Evolutionary conservation across 2,329 filamentous ascomycete genomes (phyloP).

Genomic region (Elsinoe necatrix): DNA sequence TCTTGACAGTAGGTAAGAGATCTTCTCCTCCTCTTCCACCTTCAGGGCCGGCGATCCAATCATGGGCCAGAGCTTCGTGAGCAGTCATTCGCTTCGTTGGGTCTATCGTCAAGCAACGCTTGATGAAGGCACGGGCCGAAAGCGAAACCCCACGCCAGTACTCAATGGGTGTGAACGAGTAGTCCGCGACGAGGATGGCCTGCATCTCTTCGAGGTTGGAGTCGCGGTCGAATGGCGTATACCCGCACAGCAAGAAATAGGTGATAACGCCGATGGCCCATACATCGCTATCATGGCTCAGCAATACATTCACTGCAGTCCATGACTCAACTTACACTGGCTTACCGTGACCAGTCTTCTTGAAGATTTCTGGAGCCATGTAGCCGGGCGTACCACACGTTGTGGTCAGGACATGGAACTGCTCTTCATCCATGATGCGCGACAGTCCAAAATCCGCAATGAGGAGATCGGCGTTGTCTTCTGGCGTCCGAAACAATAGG

Average conservation of each 20-base stretch:
- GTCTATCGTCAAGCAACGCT: slow-evolving; percentile 83
- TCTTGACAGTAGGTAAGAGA: slow-evolving; percentile 57
- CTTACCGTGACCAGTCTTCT: slow-evolving; percentile 96
- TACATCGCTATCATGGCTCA: slow-evolving; percentile 55
- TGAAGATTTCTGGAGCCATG: slow-evolving; percentile 99
- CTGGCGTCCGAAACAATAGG: slow-evolving; percentile 88
- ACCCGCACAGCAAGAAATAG: slow-evolving; percentile 95
- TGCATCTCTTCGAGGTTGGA: slow-evolving; percentile 99
- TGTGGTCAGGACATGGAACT: slow-evolving; percentile 94
- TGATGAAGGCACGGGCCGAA: slow-evolving; percentile 81
- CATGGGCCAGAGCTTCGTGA: slow-evolving; percentile 61
- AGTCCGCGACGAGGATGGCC: slow-evolving; percentile 92
- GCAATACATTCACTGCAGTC: background rate
- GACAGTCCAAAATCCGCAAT: slow-evolving; percentile 96
- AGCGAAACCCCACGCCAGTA: slow-evolving; percentile 94
- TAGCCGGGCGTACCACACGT: slow-evolving; percentile 97
- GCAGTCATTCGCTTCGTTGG: slow-evolving; percentile 81
- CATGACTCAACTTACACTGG: slow-evolving; percentile 55
- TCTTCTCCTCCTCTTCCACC: slow-evolving; percentile 43
- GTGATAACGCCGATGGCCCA: slow-evolving; percentile 99
- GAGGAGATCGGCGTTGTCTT: slow-evolving; percentile 92
- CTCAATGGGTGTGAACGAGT: slow-evolving; percentile 85
- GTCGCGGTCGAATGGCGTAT: slow-evolving; percentile 96
- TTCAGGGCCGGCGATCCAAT: slow-evolving; percentile 54
- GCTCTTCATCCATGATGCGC: slow-evolving; percentile 97